Evolutionary conservation across 495 filamentous ascomycete species (phyloP).

Genomic region (Neurospora sp.): DNA sequence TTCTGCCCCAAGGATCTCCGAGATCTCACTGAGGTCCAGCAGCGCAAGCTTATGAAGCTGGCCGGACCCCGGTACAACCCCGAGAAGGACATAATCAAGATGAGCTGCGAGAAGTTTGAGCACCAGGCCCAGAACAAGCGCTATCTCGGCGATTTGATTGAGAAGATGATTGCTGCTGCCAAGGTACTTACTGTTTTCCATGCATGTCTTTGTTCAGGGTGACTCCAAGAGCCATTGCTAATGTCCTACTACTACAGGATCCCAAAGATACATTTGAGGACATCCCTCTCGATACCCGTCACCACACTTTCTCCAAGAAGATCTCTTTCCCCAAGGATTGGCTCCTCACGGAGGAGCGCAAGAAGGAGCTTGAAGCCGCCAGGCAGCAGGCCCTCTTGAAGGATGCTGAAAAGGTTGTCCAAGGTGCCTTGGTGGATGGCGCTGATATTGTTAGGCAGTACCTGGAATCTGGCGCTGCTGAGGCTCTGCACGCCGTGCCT

Average conservation of each 20-base stretch:
- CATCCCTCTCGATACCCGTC: slow-evolving; percentile 80
- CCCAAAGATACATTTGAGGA: slow-evolving; percentile 73
- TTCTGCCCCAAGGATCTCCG: slow-evolving; percentile 60
- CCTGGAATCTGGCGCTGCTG: slow-evolving; percentile 10
- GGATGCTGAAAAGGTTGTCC: slow-evolving; percentile 34
- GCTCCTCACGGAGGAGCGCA: slow-evolving; percentile 63
- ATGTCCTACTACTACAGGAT: slow-evolving; percentile 34
- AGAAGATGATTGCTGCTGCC: slow-evolving; percentile 62
- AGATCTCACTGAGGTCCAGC: slow-evolving; percentile 52
- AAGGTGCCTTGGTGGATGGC: slow-evolving; percentile 47
- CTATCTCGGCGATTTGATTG: slow-evolving; percentile 71
- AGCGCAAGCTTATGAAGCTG: slow-evolving; percentile 76
- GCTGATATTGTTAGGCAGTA: slow-evolving; percentile 37
- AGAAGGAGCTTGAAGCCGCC: slow-evolving; percentile 48
- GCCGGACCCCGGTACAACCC: slow-evolving; percentile 87
- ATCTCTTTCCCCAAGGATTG: slow-evolving; percentile 71
- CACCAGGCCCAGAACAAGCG: slow-evolving; percentile 93
- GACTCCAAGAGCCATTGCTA: neutral
- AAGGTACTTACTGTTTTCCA: slow-evolving; percentile 36
- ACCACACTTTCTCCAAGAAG: slow-evolving; percentile 63
- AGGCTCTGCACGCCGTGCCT: slow-evolving; percentile 1
- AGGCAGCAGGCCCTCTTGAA: slow-evolving; percentile 38
- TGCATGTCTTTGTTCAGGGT: neutral
- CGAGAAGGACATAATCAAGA: slow-evolving; percentile 68
- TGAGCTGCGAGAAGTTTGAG: slow-evolving; percentile 82